Conservation (phyloP, 495 filamentous ascomycete genomes). For the Xylaria telfairii region DNA sequence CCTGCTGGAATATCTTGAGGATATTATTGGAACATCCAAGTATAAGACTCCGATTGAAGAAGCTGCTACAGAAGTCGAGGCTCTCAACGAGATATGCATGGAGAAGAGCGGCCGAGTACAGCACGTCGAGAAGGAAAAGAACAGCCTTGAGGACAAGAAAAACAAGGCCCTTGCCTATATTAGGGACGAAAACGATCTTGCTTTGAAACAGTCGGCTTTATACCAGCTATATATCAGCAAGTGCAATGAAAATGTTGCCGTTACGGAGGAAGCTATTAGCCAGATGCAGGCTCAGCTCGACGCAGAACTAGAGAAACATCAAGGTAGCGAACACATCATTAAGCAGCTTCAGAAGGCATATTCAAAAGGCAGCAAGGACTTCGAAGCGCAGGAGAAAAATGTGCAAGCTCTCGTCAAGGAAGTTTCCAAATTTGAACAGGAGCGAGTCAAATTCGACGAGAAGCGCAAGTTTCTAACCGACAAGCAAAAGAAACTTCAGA, state of each 20-base stretch:
- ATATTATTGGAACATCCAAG: constrained; percentile 97
- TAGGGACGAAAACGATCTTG: constrained; percentile 89
- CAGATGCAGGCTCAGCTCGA: constrained; percentile 91
- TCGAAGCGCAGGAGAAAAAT: constrained; percentile 80
- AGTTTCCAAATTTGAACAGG: constrained; percentile 91
- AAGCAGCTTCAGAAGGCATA: constrained; percentile 87
- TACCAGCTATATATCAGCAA: constrained; percentile 91
- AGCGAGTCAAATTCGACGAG: constrained; percentile 95
- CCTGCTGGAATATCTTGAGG: constrained; percentile 93
- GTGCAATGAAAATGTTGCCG: constrained; percentile 83
- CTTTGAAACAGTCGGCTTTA: constrained; percentile 82
- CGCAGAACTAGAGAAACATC: constrained; percentile 86
- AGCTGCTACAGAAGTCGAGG: constrained; percentile 84
- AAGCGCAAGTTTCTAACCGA: constrained; percentile 89
- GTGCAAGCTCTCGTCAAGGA: constrained; percentile 83
- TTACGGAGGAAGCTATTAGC: constrained; percentile 86
- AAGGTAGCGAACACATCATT: constrained; percentile 89
- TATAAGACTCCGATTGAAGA: constrained; percentile 98
- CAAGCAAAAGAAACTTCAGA: constrained; percentile 95
- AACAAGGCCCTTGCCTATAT: constrained; percentile 89
- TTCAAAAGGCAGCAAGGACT: constrained; percentile 79
- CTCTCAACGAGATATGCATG: constrained; percentile 89
- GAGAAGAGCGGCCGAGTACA: constrained; percentile 95
- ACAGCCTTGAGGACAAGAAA: constrained; percentile 90
- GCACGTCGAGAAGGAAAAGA: constrained; percentile 98